phyloP scores from a whole-genome alignment of 192 early-diverging fungal species.

The Dissophora globulifera region DNA sequence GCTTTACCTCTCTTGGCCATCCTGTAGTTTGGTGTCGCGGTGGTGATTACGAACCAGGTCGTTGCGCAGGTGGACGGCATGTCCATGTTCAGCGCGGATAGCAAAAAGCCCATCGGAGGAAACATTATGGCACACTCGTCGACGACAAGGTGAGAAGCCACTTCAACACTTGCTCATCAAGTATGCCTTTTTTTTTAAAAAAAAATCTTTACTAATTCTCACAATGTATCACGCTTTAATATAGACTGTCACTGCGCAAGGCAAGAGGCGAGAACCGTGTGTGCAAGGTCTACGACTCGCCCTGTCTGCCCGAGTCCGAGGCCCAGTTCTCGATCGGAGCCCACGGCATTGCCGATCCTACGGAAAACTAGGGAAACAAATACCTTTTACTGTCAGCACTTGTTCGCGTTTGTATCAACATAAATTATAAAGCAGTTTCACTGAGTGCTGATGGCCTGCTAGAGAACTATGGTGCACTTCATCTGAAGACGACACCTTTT shows the following conservation, averaged over 20 bases:
- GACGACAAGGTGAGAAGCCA: slow-evolving; percentile 87
- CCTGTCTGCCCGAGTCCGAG: slow-evolving; percentile 92
- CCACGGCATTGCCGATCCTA: slow-evolving; percentile 91
- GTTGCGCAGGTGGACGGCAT: slow-evolving; percentile 94
- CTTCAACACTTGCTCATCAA: too few species aligned
- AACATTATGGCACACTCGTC: slow-evolving; percentile 99
- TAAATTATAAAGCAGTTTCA: too few species aligned
- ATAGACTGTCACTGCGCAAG: slow-evolving; percentile 88
- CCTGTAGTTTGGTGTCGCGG: slow-evolving; percentile 89
- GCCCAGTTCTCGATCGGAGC: slow-evolving; percentile 90
- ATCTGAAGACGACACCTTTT: not conserved
- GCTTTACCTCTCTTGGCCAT: not conserved
- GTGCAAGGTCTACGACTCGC: slow-evolving; percentile 98
- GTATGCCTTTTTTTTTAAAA: not conserved
- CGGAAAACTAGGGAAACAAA: slow-evolving; percentile 58
- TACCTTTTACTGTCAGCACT: not conserved
- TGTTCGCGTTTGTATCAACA: not conserved
- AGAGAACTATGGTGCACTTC: not conserved
- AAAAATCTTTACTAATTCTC: not conserved
- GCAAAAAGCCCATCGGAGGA: slow-evolving; percentile 97
- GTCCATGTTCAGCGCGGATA: slow-evolving; percentile 89
- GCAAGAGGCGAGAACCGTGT: slow-evolving; percentile 90
- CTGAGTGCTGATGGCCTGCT: too few species aligned
- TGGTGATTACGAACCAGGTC: slow-evolving; percentile 98
- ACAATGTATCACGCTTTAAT: not conserved